Percentiles rank a stretch among this genome's conserved stretches.
Conservation (phyloP, 2,329 filamentous ascomycete species). For the Phialocephala sp. region DNA sequence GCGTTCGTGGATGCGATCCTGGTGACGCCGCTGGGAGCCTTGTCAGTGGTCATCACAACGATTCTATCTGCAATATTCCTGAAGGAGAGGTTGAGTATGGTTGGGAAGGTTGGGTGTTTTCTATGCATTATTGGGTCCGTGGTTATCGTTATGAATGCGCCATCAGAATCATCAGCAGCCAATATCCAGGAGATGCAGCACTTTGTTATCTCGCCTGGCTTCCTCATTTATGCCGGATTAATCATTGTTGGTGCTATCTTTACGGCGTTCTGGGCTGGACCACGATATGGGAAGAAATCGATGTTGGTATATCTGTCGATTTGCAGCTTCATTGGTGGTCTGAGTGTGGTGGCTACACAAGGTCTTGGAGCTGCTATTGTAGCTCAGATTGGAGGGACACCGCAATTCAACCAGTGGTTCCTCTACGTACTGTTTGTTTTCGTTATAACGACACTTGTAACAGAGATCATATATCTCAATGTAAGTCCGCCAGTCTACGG, state of each 20-base stretch:
- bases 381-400: conserved; percentile 78
- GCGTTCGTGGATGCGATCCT: conserved; percentile 96
- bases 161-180: conserved; percentile 80
- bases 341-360: conserved; percentile 95
- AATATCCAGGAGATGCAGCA: conserved; percentile 92
- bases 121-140: conserved; percentile 92
- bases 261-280: conserved; percentile 80
- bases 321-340: conserved; percentile 90
- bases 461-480: conserved; percentile 94
- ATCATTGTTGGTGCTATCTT: conserved; percentile 75
- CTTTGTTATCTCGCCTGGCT: conserved; percentile 85
- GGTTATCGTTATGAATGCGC: conserved; percentile 93
- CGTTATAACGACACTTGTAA: conserved; percentile 85
- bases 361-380: conserved; percentile 91
- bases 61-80: conserved; percentile 92
- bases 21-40: conserved; percentile 87
- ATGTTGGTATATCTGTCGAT: conserved; percentile 98
- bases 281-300: conserved; percentile 91
- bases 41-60: conserved; percentile 91
- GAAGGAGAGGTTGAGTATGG: conserved; percentile 92
- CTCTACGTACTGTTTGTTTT: conserved; percentile 91
- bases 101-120: conserved; percentile 95
- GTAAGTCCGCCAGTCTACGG: conserved; percentile 59
- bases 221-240: conserved; percentile 83
- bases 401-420: conserved; percentile 98